These are phyloP conservation scores for Leccinum imitatum DNA, from an alignment of 768 basidiomycete species.

Conservation along the genomic window DNA sequence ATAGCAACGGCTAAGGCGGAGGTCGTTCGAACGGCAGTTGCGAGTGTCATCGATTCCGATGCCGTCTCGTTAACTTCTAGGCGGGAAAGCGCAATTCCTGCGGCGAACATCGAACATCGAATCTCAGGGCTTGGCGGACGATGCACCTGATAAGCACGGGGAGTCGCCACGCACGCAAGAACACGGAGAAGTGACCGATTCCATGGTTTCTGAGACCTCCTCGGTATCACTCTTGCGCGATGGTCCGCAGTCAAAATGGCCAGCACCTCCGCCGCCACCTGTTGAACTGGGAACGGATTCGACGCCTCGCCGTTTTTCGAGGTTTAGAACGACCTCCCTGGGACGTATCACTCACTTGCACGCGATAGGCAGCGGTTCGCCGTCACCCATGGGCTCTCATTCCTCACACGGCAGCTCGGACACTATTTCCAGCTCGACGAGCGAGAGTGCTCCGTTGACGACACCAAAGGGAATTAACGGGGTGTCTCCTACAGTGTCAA, in stretches of 20 bases:
- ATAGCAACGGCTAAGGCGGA: conserved; percentile 48
- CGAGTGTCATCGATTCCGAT: conserved; percentile 47
- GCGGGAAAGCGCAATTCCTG: conserved; percentile 14
- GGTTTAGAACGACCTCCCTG: conserved; percentile 31
- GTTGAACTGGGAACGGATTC: conserved; percentile 25
- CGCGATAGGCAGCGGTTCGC: conserved; percentile 10
- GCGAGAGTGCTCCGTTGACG: conserved; percentile 18
- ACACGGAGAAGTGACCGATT: conserved; percentile 13
- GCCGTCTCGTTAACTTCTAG: conserved; percentile 19
- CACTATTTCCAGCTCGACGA: conserved; percentile 34
- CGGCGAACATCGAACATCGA: conserved; percentile 13
- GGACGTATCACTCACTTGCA: conserved; percentile 28
- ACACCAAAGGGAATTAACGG: conserved; percentile 22
- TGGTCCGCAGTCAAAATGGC: conserved; percentile 28
- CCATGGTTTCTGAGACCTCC: conserved; percentile 14
- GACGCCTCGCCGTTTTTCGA: conserved; percentile 26
- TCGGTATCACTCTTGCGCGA: conserved; percentile 21
- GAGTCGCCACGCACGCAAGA: conserved; percentile 11
- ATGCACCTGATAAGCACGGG: background rate
- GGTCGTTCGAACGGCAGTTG: conserved; percentile 49
- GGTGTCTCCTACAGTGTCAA: background rate
- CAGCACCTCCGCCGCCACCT: conserved; percentile 32
- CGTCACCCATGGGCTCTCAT: conserved; percentile 50
- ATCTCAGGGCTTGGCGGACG: background rate
- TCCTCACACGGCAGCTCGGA: conserved; percentile 39